These are phyloP conservation scores for Musa itinerans DNA, from an alignment of 176 grass and related monocot species.

Conservation along the genomic window DNA sequence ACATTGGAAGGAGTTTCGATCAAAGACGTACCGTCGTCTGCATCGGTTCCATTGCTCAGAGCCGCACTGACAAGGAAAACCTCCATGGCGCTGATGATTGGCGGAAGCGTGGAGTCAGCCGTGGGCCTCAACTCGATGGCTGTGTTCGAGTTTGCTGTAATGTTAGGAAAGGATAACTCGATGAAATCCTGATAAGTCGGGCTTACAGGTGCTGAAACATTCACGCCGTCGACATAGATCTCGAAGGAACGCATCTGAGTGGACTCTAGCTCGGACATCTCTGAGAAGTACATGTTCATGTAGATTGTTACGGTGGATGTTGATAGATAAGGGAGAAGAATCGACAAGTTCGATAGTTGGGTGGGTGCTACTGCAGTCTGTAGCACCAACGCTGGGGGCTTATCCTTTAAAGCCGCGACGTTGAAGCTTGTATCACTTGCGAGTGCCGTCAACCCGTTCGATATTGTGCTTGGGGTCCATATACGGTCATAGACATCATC, in stretches of 20 bases:
- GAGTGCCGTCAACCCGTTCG: background rate
- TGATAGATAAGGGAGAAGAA: background rate
- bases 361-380: background rate
- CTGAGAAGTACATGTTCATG: background rate
- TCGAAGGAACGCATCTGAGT: background rate
- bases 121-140: background rate
- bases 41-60: background rate
- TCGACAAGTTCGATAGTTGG: background rate
- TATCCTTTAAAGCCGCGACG: background rate
- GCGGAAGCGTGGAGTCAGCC: background rate
- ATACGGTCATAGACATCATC: background rate
- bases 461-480: background rate
- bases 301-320: background rate
- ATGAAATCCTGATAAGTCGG: background rate
- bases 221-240: background rate
- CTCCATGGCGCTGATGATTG: conserved; percentile 3
- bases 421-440: background rate
- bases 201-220: background rate
- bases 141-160: background rate
- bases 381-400: background rate
- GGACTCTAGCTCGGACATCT: background rate
- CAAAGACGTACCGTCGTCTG: background rate
- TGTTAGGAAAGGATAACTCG: background rate
- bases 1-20: too few relatives aligned
- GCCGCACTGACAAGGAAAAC: background rate